A percentile compares a stretch with the other conserved stretches of the same genome.
phyloP scores from a whole-genome alignment of 345 rosid genomes.

The Sonneratia alba region DNA sequence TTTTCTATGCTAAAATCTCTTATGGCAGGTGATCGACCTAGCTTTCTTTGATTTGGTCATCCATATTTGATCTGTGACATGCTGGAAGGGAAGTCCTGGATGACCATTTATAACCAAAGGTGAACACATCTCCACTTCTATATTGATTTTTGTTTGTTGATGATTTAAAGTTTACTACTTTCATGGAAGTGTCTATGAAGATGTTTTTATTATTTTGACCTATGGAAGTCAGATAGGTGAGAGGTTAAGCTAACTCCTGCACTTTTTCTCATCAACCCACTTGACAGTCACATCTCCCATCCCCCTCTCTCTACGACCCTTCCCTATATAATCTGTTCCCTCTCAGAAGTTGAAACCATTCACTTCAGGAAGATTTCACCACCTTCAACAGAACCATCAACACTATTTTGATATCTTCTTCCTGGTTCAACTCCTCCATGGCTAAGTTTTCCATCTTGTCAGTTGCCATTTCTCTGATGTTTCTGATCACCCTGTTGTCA shows the following conservation, averaged over 20 bases:
- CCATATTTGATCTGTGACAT: neutral
- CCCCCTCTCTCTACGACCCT: neutral
- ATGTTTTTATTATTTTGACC: neutral
- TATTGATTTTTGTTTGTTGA: neutral
- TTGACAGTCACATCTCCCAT: neutral
- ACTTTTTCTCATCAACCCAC: conserved; percentile 6
- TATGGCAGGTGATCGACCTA: neutral
- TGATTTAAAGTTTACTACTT: neutral
- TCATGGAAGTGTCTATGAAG: neutral
- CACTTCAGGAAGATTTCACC: conserved; percentile 1
- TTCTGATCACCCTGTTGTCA: neutral
- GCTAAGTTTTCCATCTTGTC: neutral
- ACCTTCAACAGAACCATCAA: neutral
- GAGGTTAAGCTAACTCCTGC: conserved; percentile 2
- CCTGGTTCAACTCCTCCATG: neutral
- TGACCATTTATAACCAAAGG: neutral
- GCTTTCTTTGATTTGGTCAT: neutral
- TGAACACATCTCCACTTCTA: neutral
- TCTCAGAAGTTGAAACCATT: neutral
- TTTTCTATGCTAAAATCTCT: neutral
- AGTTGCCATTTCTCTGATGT: neutral
- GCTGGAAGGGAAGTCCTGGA: neutral
- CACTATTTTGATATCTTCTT: neutral
- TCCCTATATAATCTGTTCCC: neutral
- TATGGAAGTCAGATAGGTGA: conserved; percentile 3